Base-by-base conservation (phyloP, 768 basidiomycete species). In the Auricularia sp. region DNA sequence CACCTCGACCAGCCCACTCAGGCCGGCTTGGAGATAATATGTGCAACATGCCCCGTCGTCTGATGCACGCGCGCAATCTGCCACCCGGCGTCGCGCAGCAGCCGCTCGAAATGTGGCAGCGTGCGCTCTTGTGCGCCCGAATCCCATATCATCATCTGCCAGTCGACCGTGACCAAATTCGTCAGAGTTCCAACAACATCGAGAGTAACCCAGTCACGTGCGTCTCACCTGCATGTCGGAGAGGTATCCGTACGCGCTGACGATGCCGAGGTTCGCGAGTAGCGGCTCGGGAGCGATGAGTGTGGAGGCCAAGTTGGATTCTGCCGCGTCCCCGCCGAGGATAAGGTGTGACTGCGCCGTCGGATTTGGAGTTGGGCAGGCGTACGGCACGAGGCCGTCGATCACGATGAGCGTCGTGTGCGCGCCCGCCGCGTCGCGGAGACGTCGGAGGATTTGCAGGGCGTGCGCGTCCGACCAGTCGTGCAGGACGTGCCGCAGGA, bases 391-490 rank as follows among this genome's bases (percentile, higher is more conserved):
- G 34, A 90, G 77, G 65, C 85, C 86, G 67, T 91, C 90, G 0
- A 84, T 87, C 43, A 91, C 80, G 43, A 91, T 75, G 1, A 91
- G 77, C 64, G 77, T 82, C 33, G 88, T 90, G 3, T 77, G 72
- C 0, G 75, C 68, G 0, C 58, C 63, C 0, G 80, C 79, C 3
- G 76, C 79, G 3, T 74, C 74, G 12, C 81, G 75, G 4, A 84
- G 75, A 35, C 77, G 79, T 18, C 76, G 71, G 47, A 84, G 71
- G 54, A 84, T 82, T 43, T 76, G 76, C 23, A 65, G 67, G 23
- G 83, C 83, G 67, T 76, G 80, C 1, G 75, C 76, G 66, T 90
- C 86, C 1, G 88, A 84, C 89, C 90, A 91, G 69, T 92, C 89
- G 68, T 92, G 90, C 42, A 88, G 76, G 47, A 90, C 81, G 21